A percentile compares a stretch with the other conserved stretches of the same genome.
Evolutionary conservation across 2,329 filamentous ascomycete species (phyloP).

Genomic region (Aspergillus brunneoviolaceus): DNA sequence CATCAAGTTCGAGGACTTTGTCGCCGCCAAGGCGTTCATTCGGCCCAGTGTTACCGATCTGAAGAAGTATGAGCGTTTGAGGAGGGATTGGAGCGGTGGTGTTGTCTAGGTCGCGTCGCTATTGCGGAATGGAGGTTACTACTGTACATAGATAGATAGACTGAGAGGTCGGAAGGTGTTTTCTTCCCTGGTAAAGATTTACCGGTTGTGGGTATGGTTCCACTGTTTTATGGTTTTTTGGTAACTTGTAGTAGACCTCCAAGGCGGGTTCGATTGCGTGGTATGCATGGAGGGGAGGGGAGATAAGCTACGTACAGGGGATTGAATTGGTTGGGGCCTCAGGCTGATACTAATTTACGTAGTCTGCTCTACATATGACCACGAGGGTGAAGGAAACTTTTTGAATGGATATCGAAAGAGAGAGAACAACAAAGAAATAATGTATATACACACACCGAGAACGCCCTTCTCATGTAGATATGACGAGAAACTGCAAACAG

Average conservation of each 20-base stretch:
- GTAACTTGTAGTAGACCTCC: too few relatives aligned
- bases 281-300: too few relatives aligned
- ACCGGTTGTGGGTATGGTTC: neutral
- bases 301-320: too few relatives aligned
- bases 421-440: slow-evolving; percentile 11
- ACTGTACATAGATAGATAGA: slow-evolving; percentile 1
- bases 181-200: neutral
- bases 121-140: neutral
- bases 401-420: slow-evolving; percentile 29
- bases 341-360: too few relatives aligned
- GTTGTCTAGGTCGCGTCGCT: slow-evolving; percentile 24
- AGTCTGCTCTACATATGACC: too few relatives aligned
- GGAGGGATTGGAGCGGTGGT: slow-evolving; percentile 49
- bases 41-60: slow-evolving; percentile 57
- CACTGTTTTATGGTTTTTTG: too few relatives aligned
- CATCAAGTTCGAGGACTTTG: slow-evolving; percentile 49
- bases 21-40: slow-evolving; percentile 41
- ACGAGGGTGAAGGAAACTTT: slow-evolving; percentile 23
- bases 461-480: slow-evolving; percentile 20
- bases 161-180: neutral
- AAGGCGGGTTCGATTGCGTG: too few relatives aligned
- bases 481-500: slow-evolving; percentile 11
- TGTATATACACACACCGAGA: slow-evolving; percentile 27
- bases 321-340: too few relatives aligned
- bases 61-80: slow-evolving; percentile 56